Percentiles rank a stretch among this genome's conserved stretches.
Conservation (phyloP, 1,284 basidiomycete genomes). For the Mrakiaceae sp. region DNA sequence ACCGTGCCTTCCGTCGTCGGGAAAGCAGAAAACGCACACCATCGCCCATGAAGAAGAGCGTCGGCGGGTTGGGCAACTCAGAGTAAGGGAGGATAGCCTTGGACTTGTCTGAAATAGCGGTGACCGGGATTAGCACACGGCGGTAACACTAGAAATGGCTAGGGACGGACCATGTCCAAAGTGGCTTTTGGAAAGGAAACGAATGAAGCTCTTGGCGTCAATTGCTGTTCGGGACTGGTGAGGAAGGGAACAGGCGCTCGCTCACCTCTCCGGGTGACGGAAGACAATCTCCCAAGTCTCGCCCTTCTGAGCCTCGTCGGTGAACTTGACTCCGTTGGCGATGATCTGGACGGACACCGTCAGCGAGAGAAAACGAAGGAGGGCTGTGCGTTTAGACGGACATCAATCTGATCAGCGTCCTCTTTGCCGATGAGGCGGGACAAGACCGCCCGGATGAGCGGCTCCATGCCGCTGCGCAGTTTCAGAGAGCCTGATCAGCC, state of each 20-base stretch:
- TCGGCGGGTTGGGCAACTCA: slow-evolving; percentile 55
- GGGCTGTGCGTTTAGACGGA: no score
- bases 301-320: slow-evolving; percentile 44
- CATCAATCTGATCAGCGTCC: slow-evolving; percentile 52
- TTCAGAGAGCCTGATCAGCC: not conserved
- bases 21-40: slow-evolving; percentile 66
- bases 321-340: slow-evolving; percentile 65
- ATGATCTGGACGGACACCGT: slow-evolving; percentile 49
- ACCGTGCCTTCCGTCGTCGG: no score
- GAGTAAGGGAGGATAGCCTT: slow-evolving; percentile 80
- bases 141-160: not conserved
- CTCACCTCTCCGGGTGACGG: slow-evolving; percentile 70
- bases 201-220: not conserved
- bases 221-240: not conserved
- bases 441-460: slow-evolving; percentile 61
- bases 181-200: not conserved
- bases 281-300: slow-evolving; percentile 70
- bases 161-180: not conserved
- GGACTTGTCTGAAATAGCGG: slow-evolving; percentile 54
- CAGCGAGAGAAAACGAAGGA: no score
- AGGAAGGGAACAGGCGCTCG: not conserved
- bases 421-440: slow-evolving; percentile 62
- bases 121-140: slow-evolving; percentile 63
- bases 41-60: slow-evolving; percentile 88
- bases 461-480: slow-evolving; percentile 1